A percentile compares a stretch with the other conserved stretches of the same genome.
Evolutionary conservation across 805 yeast genomes (phyloP).

Genomic region (Metschnikowia dekortorum): DNA sequence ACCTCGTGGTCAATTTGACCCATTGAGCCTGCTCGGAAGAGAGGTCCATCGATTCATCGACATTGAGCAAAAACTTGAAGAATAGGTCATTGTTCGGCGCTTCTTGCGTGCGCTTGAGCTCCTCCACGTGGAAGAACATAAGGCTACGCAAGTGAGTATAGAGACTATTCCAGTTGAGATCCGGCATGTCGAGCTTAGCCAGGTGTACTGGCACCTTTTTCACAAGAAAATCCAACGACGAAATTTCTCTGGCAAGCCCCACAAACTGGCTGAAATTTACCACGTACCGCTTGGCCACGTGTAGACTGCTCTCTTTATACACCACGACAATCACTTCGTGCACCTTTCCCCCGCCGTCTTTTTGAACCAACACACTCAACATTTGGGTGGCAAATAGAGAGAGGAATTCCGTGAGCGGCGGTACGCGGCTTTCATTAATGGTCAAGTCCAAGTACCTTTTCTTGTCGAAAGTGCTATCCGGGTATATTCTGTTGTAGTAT

Average conservation of each 20-base stretch:
- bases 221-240: constrained; percentile 14
- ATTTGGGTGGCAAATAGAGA: constrained; percentile 31
- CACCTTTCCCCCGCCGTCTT: constrained; percentile 24
- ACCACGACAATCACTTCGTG: constrained; percentile 35
- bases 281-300: constrained; percentile 37
- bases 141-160: constrained; percentile 28
- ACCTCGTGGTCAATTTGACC: constrained; percentile 19
- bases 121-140: constrained; percentile 29
- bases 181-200: constrained; percentile 22
- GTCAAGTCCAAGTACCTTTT: constrained; percentile 41
- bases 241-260: constrained; percentile 17
- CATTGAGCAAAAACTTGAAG: constrained; percentile 25
- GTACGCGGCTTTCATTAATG: constrained; percentile 42
- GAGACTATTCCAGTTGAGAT: constrained; percentile 30
- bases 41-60: constrained; percentile 20
- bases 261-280: constrained; percentile 30
- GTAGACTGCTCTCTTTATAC: constrained; percentile 24
- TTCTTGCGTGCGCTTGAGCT: constrained; percentile 20
- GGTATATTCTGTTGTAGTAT: constrained; percentile 52
- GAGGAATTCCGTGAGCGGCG: constrained; percentile 43
- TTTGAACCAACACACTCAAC: constrained; percentile 16
- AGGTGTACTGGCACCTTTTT: constrained; percentile 18
- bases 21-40: constrained; percentile 18
- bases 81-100: constrained; percentile 11
- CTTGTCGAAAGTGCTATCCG: constrained; percentile 43